Evolutionary conservation across 2,329 filamentous ascomycete genomes (phyloP).

Genomic region (Colletotrichum sp.): DNA sequence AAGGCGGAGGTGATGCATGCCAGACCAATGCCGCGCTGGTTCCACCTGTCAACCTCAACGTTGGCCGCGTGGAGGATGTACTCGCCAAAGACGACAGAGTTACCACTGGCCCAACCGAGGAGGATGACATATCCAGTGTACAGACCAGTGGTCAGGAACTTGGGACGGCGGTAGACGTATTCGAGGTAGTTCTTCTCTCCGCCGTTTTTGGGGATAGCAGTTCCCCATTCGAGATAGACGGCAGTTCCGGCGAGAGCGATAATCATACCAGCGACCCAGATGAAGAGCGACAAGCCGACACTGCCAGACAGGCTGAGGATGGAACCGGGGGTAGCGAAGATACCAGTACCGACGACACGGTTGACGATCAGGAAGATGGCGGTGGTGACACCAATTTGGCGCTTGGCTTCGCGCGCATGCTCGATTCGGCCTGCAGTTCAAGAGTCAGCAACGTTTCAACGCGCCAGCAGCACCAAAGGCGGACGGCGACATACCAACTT

Average conservation of each 20-base stretch:
- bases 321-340: constrained; percentile 67
- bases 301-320: constrained; percentile 64
- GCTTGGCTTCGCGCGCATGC: constrained; percentile 50
- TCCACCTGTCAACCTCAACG: constrained; percentile 68
- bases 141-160: constrained; percentile 65
- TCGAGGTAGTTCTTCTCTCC: constrained; percentile 74
- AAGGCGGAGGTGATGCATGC: constrained; percentile 70
- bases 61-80: constrained; percentile 72
- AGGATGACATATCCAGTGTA: constrained; percentile 68
- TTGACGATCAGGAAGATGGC: constrained; percentile 68
- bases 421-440: constrained; percentile 33
- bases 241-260: constrained; percentile 67
- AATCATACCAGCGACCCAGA: constrained; percentile 67
- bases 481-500: constrained; percentile 11
- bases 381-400: constrained; percentile 60
- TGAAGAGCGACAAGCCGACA: constrained; percentile 65
- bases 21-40: constrained; percentile 70
- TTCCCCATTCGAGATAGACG: constrained; percentile 72
- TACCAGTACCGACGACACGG: constrained; percentile 70
- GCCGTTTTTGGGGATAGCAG: constrained; percentile 67
- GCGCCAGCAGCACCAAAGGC: too few species aligned
- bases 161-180: constrained; percentile 65
- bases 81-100: constrained; percentile 73
- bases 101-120: constrained; percentile 69
- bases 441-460: background rate